phyloP scores from a whole-genome alignment of 768 basidiomycete genomes.

The Kwoniella europaea region DNA sequence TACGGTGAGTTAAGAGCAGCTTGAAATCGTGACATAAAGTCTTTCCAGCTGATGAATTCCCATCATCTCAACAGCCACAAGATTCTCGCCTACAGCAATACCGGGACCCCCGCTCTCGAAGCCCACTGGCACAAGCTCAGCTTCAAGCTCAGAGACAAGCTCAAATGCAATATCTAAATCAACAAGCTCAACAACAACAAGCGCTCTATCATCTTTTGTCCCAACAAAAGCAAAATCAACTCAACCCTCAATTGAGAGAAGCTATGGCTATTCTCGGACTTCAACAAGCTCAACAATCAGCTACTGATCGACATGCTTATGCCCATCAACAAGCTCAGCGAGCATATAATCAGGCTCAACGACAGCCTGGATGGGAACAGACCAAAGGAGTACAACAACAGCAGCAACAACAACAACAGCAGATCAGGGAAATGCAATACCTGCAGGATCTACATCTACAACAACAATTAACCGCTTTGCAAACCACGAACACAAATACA shows the following conservation, averaged over 20 bases:
- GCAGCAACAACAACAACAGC: slow-evolving; percentile 30
- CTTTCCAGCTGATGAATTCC: too few species aligned
- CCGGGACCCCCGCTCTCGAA: slow-evolving; percentile 13
- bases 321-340: slow-evolving; percentile 13
- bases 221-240: slow-evolving; percentile 10
- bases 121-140: slow-evolving; percentile 5
- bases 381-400: slow-evolving; percentile 17
- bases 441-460: slow-evolving; percentile 34
- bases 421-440: slow-evolving; percentile 27
- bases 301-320: slow-evolving; percentile 19
- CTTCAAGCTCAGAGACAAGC: slow-evolving; percentile 23
- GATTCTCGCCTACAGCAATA: not conserved
- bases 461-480: slow-evolving; percentile 32
- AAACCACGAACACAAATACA: slow-evolving; percentile 5
- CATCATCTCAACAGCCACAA: not conserved
- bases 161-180: slow-evolving; percentile 10
- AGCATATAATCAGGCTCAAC: slow-evolving; percentile 11
- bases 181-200: slow-evolving; percentile 30
- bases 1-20: slow-evolving; percentile 3
- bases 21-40: not conserved
- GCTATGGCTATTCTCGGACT: slow-evolving; percentile 23
- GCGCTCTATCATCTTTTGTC: slow-evolving; percentile 19
- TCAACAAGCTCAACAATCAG: slow-evolving; percentile 29
- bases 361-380: slow-evolving; percentile 13
- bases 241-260: slow-evolving; percentile 16